Base-by-base conservation (phyloP, 768 basidiomycete genomes). In the Tulasnella sp. region DNA sequence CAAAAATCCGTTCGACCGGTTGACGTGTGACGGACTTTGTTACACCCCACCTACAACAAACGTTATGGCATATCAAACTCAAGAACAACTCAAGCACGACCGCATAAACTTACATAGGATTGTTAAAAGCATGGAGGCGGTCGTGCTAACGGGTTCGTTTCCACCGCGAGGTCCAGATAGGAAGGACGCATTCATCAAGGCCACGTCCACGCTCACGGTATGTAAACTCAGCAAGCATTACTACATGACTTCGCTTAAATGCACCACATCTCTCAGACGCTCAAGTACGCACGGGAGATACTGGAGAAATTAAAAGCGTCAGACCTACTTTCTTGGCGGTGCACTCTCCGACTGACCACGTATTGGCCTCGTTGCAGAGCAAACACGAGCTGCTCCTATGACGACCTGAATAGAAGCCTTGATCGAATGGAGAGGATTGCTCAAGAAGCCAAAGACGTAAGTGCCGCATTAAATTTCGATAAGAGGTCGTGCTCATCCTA, bases 61-160 rank as follows among this genome's bases (percentile, higher is more conserved):
- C 25, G 32, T 35, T 36, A 57, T 57, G 55, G 37, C 41, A 29
- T 45, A 32, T n/a, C 41, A 57, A 5, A 46, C 55, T 17, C 42
- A 31, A 12, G 55, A 57, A 21, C 55, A 58, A 51, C 57, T 58
- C 27, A 37, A 40, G 37, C 84, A 84, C 58, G 82, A 87, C 69
- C 75, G 77, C 62, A 77, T 87, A 11, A 87, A 87, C 67, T 71
- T 87, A 7, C 68, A 69, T 8, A 74, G 82, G 48, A 73, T 87
- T 6, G 67, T 86, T 4, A 72, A 75, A 41, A 67, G 79, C 55
- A 74, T 88, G 0, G 82, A 86, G 57, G 78, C 76, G 63, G 7
- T 12, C 42, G 19, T 42, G 73, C 71, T 74, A 71, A 61, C 68
- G 65, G 21, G 29, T 19, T 25, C 39, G 53, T 34, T 15, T 41